Evolutionary conservation across 2,329 filamentous ascomycete species (phyloP), one percentile per base, ranked within the genome.

Genomic region (Ascochyta viciae-villosae): DNA sequence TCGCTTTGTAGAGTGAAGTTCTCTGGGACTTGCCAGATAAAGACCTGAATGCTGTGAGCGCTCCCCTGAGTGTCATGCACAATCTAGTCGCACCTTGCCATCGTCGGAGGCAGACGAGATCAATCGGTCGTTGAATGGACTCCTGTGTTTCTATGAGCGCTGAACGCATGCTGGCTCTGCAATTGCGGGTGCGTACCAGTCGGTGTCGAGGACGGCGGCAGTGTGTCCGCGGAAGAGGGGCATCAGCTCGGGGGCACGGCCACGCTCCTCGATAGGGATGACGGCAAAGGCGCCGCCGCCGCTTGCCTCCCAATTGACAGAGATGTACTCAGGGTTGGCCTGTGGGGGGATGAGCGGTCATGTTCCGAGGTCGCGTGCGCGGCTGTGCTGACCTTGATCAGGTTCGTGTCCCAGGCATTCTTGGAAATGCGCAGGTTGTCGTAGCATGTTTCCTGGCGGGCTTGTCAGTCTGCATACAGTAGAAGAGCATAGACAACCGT

Each of bases 321-420:
- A 89, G 67, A 99, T 85, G 77, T 95, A 98, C 78, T 96, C 89
- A 45, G 95, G 93, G 78, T 99, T 99, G 76, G 87, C 95, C 92
- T 96, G 74, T 46, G 63, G 24, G 50, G 54, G 54, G 47, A 57
- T 74, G 57, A 73, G 68, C 66, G 62, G 54, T 53, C 49, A 61
- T 66, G 57, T 61, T 60, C 50, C 53, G 61, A 66, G 66, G 69
- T 70, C 67, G 68, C 61, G 62, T 68, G 63, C 58, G 47, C 55
- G 50, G 44, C 46, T 42, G 58, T 47, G 74, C 83, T 76, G 78
- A 96, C 92, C 89, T 98, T 98, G 81, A 98, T 86, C 74, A 99
- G 82, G 81, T 99, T 99, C 72, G 93, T 97, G 78, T 99, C 95
- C 95, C 95, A 99, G 52, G 95, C 95, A 87, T 99, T 99, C 79